Conservation (phyloP, 495 filamentous ascomycete species). For the Penicillium lividum region DNA sequence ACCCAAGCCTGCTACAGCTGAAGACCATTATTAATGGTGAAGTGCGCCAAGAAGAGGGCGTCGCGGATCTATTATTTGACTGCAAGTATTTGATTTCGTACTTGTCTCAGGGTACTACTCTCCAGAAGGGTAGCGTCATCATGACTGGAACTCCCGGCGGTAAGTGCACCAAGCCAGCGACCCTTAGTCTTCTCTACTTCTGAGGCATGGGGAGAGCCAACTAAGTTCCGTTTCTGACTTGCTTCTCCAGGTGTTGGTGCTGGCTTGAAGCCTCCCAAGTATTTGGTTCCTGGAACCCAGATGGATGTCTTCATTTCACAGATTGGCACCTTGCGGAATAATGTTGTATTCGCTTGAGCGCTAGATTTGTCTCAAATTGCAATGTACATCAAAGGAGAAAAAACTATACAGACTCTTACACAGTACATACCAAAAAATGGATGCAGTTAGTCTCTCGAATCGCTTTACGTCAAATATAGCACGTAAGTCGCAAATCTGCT, state of each 20-base stretch:
- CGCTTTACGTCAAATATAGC: not conserved
- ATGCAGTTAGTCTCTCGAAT: no score
- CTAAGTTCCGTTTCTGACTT: not conserved
- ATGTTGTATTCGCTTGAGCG: constrained; percentile 15
- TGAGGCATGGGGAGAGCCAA: not conserved
- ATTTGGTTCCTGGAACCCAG: constrained; percentile 36
- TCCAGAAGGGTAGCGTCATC: constrained; percentile 72
- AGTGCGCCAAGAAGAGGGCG: constrained; percentile 62
- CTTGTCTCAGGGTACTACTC: constrained; percentile 67
- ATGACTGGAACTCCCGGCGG: constrained; percentile 67
- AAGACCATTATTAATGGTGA: constrained; percentile 64
- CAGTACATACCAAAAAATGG: no score
- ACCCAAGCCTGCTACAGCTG: constrained; percentile 61
- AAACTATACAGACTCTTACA: no score
- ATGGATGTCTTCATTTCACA: constrained; percentile 38
- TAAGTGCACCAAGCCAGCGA: constrained; percentile 11
- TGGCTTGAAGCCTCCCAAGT: constrained; percentile 35
- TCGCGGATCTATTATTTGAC: constrained; percentile 70
- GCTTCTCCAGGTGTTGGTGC: constrained; percentile 30
- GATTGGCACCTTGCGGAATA: constrained; percentile 41
- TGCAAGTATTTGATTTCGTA: constrained; percentile 66
- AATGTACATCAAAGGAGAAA: no score
- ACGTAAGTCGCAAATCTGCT: not conserved
- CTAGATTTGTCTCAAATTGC: not conserved
- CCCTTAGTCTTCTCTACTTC: not conserved